Evolutionary conservation across 2,329 filamentous ascomycete species (phyloP).

Genomic region (Lachnellula cervina): DNA sequence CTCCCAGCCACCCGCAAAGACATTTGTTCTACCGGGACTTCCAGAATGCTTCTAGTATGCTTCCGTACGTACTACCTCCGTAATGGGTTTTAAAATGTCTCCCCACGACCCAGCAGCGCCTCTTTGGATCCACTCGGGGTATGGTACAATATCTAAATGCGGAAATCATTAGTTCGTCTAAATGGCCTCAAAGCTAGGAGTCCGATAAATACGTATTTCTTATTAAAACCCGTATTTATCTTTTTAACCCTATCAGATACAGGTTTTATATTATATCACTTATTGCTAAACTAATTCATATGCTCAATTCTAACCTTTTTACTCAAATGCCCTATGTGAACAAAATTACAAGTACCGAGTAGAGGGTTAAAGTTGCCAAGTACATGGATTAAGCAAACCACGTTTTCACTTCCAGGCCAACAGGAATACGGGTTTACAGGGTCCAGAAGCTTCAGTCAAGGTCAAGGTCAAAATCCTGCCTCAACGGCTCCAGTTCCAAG

Average conservation of each 20-base stretch:
- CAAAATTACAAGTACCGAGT: too few species aligned
- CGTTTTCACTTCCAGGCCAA: too few species aligned
- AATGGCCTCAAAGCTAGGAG: neutral
- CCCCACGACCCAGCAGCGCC: neutral
- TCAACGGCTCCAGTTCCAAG: conserved; percentile 2
- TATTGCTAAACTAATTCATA: too few species aligned
- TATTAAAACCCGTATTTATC: neutral
- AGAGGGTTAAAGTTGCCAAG: too few species aligned
- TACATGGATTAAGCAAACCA: too few species aligned
- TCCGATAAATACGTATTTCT: neutral
- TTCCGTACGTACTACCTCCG: neutral
- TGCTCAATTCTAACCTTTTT: too few species aligned
- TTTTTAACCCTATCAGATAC: neutral
- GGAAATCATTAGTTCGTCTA: neutral
- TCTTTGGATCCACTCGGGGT: neutral
- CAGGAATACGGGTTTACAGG: neutral
- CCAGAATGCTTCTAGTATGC: neutral
- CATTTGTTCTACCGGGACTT: neutral
- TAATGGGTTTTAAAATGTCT: neutral
- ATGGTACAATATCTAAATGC: neutral
- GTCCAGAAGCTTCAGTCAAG: conserved; percentile 1
- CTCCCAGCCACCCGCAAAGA: neutral
- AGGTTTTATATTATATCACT: neutral
- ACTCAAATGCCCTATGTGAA: too few species aligned
- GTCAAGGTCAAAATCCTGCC: neutral